Base-by-base conservation (phyloP, 2,329 filamentous ascomycete species). In the Daldinia sp. region DNA sequence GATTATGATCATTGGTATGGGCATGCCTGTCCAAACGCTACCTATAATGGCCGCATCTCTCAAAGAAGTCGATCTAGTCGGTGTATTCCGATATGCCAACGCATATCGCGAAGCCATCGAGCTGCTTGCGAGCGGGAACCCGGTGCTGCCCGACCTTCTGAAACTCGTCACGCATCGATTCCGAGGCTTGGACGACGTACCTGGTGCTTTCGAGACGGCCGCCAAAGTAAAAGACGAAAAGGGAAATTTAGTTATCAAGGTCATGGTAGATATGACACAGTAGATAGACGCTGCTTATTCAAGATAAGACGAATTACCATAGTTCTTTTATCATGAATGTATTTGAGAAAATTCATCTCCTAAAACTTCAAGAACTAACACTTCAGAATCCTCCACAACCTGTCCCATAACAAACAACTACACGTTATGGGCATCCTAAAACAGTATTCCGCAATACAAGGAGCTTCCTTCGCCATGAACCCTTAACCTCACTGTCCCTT, bases 1-100 rank as follows among this genome's bases (percentile, higher is more conserved):
- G 73, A 84, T 93, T 55, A 86, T 94, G 78, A 89, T 94, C 78
- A 91, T 94, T 26, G 92, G 92, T 60, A 94, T 94, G 92, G 92
- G 92, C 41, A 92, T 88, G 4, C 91, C 92, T 0, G 87, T 93
- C 59, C 91, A 93, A 78, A 93, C 90, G 0, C 83, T 94, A 1
- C 91, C 91, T 1, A 82, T 94, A 51, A 92, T 89, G 6, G 89
- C 90, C 4, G 91, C 91, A 2, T 90, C 92, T 42, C 82, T 93
- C 30, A 87, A 91, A 41, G 92, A 94, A 80, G 89, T 94, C 48
- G 92, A 94, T 76, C 90, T 94, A 35, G 81, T 93, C n/a, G 91
- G 91, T 37, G 89, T 93, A 33, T 93, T 94, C 81, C 86, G 92
- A 54, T 94, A 94, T 73, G 90, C 90, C 20, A 92, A 93, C 80